phyloP scores from a whole-genome alignment of 2,329 filamentous ascomycete species.

The Periconia sp. region DNA sequence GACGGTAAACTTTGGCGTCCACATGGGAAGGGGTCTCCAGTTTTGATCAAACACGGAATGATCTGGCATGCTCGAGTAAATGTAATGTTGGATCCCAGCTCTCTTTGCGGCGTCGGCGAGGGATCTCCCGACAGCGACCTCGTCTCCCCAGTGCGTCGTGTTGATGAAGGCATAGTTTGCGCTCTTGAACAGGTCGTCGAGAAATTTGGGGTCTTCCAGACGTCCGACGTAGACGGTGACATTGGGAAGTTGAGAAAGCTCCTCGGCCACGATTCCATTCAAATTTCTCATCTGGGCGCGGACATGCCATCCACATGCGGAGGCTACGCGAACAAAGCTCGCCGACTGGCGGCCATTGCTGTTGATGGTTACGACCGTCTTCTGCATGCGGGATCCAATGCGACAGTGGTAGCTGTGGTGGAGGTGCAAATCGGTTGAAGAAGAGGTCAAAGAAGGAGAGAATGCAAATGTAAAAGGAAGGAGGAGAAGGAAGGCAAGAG shows the following conservation, averaged over 20 bases:
- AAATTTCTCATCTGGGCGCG: constrained; percentile 87
- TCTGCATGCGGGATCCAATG: constrained; percentile 39
- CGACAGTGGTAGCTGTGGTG: background rate
- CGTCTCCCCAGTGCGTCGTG: constrained; percentile 95
- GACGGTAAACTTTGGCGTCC: constrained; percentile 89
- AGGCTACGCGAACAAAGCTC: constrained; percentile 90
- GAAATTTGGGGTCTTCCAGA: constrained; percentile 72
- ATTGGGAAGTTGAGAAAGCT: constrained; percentile 80
- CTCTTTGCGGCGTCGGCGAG: constrained; percentile 87
- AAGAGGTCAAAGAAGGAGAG: background rate
- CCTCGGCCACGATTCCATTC: constrained; percentile 83
- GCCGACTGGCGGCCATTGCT: constrained; percentile 94
- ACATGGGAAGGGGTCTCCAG: constrained; percentile 86
- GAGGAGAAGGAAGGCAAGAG: background rate
- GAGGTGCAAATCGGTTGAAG: constrained; percentile 3
- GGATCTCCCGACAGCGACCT: constrained; percentile 83
- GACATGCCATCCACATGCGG: constrained; percentile 90
- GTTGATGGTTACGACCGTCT: constrained; percentile 90
- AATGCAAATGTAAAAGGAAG: background rate
- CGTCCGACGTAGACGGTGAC: constrained; percentile 70
- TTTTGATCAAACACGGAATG: constrained; percentile 74
- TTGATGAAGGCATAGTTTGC: constrained; percentile 95
- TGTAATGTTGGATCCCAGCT: constrained; percentile 82
- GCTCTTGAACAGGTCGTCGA: constrained; percentile 77
- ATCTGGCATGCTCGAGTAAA: constrained; percentile 97